A percentile compares a stretch with the other conserved stretches of the same genome.
These are phyloP conservation scores for Colletotrichum caudatum DNA, from an alignment of 2,329 filamentous ascomycete genomes.

Conservation along the genomic window DNA sequence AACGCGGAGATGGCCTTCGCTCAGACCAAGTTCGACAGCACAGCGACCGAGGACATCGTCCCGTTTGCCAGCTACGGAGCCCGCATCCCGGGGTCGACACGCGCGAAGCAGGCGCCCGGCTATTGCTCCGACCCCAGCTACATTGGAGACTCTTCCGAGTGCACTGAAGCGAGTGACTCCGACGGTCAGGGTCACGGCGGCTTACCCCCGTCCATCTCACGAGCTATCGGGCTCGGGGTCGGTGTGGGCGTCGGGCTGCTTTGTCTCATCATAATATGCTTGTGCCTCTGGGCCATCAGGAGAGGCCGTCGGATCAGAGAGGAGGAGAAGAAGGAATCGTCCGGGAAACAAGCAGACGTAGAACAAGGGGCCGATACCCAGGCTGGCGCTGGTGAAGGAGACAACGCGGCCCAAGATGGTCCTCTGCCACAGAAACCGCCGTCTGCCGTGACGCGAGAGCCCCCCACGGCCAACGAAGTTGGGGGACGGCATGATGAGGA, in stretches of 20 bases:
- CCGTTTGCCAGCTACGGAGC: slow-evolving; percentile 46
- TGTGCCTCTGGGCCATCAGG: slow-evolving; percentile 29
- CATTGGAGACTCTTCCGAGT: neutral
- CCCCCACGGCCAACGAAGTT: neutral
- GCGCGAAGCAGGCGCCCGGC: neutral
- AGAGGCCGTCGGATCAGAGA: slow-evolving; percentile 27
- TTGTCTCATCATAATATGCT: neutral
- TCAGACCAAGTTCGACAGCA: slow-evolving; percentile 45
- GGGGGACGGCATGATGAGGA: neutral
- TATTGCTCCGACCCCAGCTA: slow-evolving; percentile 7
- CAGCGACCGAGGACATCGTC: slow-evolving; percentile 44
- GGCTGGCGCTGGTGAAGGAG: neutral
- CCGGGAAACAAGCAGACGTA: slow-evolving; percentile 10
- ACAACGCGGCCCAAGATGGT: neutral
- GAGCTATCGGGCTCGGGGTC: neutral
- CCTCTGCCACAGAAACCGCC: neutral
- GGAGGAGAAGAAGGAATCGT: slow-evolving; percentile 15
- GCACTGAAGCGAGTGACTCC: neutral
- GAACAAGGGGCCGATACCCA: neutral
- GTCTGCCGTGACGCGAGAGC: neutral
- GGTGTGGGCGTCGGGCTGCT: slow-evolving; percentile 2
- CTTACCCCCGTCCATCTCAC: neutral
- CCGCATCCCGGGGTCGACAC: slow-evolving; percentile 45
- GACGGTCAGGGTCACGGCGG: neutral
- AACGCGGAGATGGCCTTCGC: slow-evolving; percentile 51